Evolutionary conservation across 192 early-diverging fungal species (phyloP).

Genomic region (Thoreauomyces humboldtii): DNA sequence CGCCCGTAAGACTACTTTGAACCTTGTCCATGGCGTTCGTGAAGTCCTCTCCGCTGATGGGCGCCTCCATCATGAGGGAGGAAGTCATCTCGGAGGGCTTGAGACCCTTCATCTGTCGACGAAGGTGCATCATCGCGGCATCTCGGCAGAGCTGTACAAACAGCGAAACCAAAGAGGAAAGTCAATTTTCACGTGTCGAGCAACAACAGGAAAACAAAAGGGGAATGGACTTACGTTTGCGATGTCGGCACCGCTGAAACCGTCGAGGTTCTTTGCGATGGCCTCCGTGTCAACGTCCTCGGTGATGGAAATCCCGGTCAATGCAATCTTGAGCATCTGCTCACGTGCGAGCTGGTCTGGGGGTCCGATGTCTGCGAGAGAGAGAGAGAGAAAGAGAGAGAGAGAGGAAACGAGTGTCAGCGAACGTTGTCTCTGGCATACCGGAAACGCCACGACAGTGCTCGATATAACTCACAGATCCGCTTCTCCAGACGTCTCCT

Average conservation of each 20-base stretch:
- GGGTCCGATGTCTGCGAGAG: constrained; percentile 50
- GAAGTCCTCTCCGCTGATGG: constrained; percentile 47
- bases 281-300: constrained; percentile 42
- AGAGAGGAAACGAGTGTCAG: too few relatives aligned
- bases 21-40: constrained; percentile 44
- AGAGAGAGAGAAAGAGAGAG: neutral
- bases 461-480: constrained; percentile 40
- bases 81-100: constrained; percentile 45
- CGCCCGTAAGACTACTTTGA: constrained; percentile 45
- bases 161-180: neutral
- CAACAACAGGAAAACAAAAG: too few relatives aligned
- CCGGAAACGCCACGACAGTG: neutral
- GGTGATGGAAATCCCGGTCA: constrained; percentile 38
- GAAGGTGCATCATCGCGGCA: constrained; percentile 53
- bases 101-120: constrained; percentile 47
- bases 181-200: too few relatives aligned
- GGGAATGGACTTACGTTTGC: constrained; percentile 41
- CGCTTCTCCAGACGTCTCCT: constrained; percentile 54
- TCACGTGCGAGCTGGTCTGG: constrained; percentile 45
- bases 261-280: constrained; percentile 47
- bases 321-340: constrained; percentile 47
- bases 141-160: constrained; percentile 47
- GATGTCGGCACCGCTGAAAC: constrained; percentile 55
- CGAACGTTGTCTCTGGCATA: too few relatives aligned
- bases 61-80: constrained; percentile 47